phyloP scores from a whole-genome alignment of 2,329 filamentous ascomycete genomes.

The Monosporascus sp. region DNA sequence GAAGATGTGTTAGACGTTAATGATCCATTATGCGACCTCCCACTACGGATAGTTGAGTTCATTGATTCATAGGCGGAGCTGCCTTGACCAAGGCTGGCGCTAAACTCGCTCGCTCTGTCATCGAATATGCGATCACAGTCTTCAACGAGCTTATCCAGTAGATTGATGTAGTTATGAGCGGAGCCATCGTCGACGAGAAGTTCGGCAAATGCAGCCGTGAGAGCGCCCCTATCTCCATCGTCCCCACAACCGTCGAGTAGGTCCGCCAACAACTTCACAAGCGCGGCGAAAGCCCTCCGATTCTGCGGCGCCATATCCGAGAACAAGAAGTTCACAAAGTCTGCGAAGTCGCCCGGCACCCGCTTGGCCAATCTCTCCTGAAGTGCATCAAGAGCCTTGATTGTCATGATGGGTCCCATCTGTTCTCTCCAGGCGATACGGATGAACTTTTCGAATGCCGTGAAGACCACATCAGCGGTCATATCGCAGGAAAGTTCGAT shows the following conservation, averaged over 20 bases:
- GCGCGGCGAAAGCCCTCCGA: slow-evolving; percentile 70
- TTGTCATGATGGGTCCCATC: slow-evolving; percentile 78
- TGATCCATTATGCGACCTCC: slow-evolving; percentile 65
- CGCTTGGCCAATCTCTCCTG: slow-evolving; percentile 62
- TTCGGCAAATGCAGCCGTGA: slow-evolving; percentile 86
- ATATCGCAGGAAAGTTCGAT: slow-evolving; percentile 70
- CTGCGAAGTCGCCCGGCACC: slow-evolving; percentile 67
- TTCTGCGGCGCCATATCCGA: slow-evolving; percentile 65
- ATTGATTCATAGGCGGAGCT: slow-evolving; percentile 52
- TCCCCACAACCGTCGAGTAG: slow-evolving; percentile 85
- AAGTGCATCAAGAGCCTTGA: slow-evolving; percentile 65
- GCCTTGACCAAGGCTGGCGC: slow-evolving; percentile 35
- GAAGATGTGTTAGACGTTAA: slow-evolving; percentile 83
- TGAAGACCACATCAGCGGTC: slow-evolving; percentile 78
- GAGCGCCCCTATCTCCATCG: slow-evolving; percentile 80
- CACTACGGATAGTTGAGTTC: slow-evolving; percentile 51
- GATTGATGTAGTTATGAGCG: slow-evolving; percentile 77
- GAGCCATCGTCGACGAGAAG: slow-evolving; percentile 73
- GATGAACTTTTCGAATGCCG: slow-evolving; percentile 90
- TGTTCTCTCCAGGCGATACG: slow-evolving; percentile 82
- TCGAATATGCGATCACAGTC: slow-evolving; percentile 88
- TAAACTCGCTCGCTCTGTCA: slow-evolving; percentile 36
- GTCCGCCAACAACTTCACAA: slow-evolving; percentile 82
- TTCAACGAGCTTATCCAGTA: slow-evolving; percentile 83
- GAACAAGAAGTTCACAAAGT: slow-evolving; percentile 61